phyloP scores from a whole-genome alignment of 1,284 basidiomycete species.

The Pisolithus thermaeus region DNA sequence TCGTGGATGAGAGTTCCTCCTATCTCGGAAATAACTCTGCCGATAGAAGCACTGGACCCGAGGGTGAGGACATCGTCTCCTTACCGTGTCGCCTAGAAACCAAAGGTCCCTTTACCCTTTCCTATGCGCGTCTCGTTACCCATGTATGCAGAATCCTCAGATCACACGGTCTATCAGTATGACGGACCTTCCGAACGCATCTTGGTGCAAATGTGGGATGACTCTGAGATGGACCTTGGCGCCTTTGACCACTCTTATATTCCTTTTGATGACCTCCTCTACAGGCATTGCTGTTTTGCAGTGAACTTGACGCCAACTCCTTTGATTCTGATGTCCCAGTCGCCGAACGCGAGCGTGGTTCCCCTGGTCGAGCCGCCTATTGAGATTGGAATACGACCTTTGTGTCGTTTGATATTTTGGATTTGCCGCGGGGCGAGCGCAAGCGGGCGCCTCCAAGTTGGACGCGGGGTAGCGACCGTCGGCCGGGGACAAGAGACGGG shows the following conservation, averaged over 20 bases:
- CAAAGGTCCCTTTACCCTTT: constrained; percentile 97
- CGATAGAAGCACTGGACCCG: constrained; percentile 71
- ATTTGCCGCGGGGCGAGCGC: constrained; percentile 75
- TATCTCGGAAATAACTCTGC: constrained; percentile 92
- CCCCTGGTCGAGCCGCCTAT: constrained; percentile 84
- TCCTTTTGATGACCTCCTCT: constrained; percentile 86
- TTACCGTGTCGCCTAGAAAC: constrained; percentile 95
- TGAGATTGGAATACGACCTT: constrained; percentile 47
- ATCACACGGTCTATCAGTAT: background rate
- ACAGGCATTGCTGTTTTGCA: constrained; percentile 84
- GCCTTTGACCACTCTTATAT: constrained; percentile 89
- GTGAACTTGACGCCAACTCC: constrained; percentile 79
- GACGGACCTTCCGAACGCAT: constrained; percentile 32
- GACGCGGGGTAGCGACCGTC: background rate
- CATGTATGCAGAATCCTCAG: constrained; percentile 33
- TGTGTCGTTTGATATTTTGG: constrained; percentile 81
- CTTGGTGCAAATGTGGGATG: constrained; percentile 94
- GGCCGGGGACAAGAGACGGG: too few species aligned
- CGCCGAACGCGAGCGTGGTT: constrained; percentile 87
- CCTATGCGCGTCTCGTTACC: constrained; percentile 99
- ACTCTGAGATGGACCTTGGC: constrained; percentile 85
- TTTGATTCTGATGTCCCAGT: constrained; percentile 89
- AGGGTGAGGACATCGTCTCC: constrained; percentile 4
- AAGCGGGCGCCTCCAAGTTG: constrained; percentile 20
- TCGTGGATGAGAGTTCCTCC: constrained; percentile 88